These are phyloP conservation scores for Neonectria neomacrospora DNA, from an alignment of 2,329 filamentous ascomycete genomes.

Conservation along the genomic window DNA sequence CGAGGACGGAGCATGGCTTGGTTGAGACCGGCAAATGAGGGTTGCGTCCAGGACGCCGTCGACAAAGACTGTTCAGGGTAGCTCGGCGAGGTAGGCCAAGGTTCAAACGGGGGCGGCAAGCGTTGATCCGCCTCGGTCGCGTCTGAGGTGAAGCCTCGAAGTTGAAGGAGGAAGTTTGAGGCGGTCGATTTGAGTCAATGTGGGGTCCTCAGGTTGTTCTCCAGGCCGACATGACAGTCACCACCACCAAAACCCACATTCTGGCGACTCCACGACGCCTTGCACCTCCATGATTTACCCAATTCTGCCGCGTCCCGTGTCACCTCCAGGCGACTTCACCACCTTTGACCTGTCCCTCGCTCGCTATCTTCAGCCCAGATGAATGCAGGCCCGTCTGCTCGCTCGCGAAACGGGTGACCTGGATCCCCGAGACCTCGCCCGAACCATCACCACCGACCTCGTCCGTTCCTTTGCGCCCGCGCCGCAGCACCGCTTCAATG, in stretches of 20 bases:
- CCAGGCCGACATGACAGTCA: constrained; percentile 40
- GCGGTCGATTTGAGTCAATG: constrained; percentile 25
- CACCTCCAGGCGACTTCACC: background rate
- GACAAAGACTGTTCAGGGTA: background rate
- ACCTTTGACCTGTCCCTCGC: background rate
- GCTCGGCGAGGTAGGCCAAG: background rate
- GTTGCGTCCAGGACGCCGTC: background rate
- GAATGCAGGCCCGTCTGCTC: constrained; percentile 80
- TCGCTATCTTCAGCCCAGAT: constrained; percentile 41
- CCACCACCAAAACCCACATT: background rate
- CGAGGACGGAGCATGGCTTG: constrained; percentile 32
- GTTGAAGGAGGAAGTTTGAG: constrained; percentile 31
- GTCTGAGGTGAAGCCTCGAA: constrained; percentile 3
- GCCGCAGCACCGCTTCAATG: constrained; percentile 76
- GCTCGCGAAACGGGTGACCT: constrained; percentile 79
- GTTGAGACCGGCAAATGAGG: background rate
- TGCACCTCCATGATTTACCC: constrained; percentile 6
- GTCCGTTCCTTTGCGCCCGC: constrained; percentile 76
- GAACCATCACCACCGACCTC: constrained; percentile 72
- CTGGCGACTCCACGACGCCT: constrained; percentile 11
- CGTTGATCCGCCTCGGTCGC: background rate
- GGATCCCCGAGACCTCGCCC: constrained; percentile 70
- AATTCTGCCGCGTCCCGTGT: background rate
- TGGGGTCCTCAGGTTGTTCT: constrained; percentile 31
- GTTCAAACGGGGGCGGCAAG: background rate